Base-by-base conservation (phyloP, 2,329 filamentous ascomycete genomes). In the Kalmusia sp. region DNA sequence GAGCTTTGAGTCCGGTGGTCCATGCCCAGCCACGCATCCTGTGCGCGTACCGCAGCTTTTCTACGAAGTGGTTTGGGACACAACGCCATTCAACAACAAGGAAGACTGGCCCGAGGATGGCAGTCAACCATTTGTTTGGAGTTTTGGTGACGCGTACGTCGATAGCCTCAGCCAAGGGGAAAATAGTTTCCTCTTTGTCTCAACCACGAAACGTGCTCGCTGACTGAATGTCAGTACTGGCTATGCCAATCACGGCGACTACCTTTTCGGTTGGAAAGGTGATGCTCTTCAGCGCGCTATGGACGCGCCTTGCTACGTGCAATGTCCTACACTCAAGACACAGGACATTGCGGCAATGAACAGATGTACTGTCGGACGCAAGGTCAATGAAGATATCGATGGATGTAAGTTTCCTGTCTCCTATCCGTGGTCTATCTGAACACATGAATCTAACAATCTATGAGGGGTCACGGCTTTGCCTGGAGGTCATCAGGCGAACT, bases 241-340 rank as follows among this genome's bases (percentile, higher is more conserved):
- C 30, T 73, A 79, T n/a, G 80, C 77, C 3, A 80, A 79, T 14
- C 79, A 82, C 65, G 80, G 79, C 33, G 79, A 82, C 68, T 82
- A 82, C 64, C 63, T 82, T 56, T 82, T 82, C 62, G 80, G 80
- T 50, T 82, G 80, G 80, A 73, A 81, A 66, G 77, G 68, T 51
- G 72, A 81, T 63, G 71, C 76, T 4, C 75, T 82, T 28, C 80
- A 82, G 65, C 76, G 64, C 24, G 64, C 61, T 11, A 52, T 68
- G 11, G 61, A 68, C 41, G 80, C 72, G 58, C 63, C 63, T 4
- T 67, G 60, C 45, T 67, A 74, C 79, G 24, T 52, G 17, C 59
- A 63, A 22, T 68, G 80, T 66, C 65, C 77, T 17, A 70, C 70
- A n/a, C 73, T 82, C 55, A 79, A 76, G 48, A 74, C 73, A 48